Conservation (phyloP, 202 grass and related monocot species). For the Setaria viridis region DNA sequence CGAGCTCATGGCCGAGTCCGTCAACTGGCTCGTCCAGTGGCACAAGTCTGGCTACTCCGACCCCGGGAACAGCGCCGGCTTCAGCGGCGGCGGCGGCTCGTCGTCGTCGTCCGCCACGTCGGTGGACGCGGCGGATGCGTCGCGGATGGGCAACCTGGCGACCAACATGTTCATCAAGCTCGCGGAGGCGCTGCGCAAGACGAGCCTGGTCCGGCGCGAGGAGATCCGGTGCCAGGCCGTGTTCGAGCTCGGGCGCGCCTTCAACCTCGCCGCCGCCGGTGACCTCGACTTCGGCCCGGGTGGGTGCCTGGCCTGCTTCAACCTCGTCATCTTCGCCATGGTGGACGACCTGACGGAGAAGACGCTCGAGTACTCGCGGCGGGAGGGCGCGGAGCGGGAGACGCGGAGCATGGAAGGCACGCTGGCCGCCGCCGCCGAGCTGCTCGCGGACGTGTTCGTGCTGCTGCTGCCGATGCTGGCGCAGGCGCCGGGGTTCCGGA, state of each 20-base stretch:
- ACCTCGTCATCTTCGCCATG: slow-evolving; percentile 85
- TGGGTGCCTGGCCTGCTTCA: slow-evolving; percentile 76
- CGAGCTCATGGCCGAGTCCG: slow-evolving; percentile 74
- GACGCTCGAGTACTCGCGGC: slow-evolving; percentile 84
- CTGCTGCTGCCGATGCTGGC: slow-evolving; percentile 63
- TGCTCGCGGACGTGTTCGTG: slow-evolving; percentile 75
- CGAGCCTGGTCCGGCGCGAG: slow-evolving; percentile 79
- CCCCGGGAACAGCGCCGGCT: slow-evolving; percentile 25
- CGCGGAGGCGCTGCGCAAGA: slow-evolving; percentile 79
- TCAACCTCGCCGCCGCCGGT: slow-evolving; percentile 50
- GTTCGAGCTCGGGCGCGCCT: slow-evolving; percentile 60
- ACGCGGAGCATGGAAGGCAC: slow-evolving; percentile 85
- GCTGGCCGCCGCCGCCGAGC: slow-evolving; percentile 60
- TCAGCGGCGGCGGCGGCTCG: neutral
- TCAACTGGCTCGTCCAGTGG: slow-evolving; percentile 77
- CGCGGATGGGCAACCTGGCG: slow-evolving; percentile 59
- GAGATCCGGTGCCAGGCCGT: slow-evolving; percentile 86
- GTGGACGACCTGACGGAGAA: slow-evolving; percentile 94
- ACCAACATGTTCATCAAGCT: slow-evolving; percentile 85
- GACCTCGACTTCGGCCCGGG: slow-evolving; percentile 63
- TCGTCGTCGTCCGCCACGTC: slow-evolving; percentile 25
- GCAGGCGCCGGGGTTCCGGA: slow-evolving; percentile 75
- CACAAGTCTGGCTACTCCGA: slow-evolving; percentile 82
- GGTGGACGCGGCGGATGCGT: slow-evolving; percentile 36
- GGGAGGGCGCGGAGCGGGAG: slow-evolving; percentile 74